These are phyloP conservation scores for Globisporangium carolinianum DNA, from an alignment of 352 stramenopile species.

Conservation along the genomic window DNA sequence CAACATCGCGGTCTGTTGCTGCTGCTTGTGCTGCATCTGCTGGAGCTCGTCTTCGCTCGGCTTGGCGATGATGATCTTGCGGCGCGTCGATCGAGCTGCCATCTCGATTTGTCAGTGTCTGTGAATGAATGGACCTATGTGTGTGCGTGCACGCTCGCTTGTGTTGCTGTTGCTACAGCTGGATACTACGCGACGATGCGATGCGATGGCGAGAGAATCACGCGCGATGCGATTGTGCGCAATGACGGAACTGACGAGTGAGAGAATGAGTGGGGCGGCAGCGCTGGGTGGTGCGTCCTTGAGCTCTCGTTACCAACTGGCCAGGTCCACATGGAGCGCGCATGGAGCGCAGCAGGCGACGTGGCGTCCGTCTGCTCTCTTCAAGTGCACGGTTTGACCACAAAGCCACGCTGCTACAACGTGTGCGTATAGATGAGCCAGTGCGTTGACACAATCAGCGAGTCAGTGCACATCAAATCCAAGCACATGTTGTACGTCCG, in stretches of 20 bases:
- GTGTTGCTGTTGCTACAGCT: slow-evolving; percentile 2
- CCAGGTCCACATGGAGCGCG: too few relatives aligned
- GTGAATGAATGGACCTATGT: neutral
- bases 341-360: too few relatives aligned
- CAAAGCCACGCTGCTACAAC: too few relatives aligned
- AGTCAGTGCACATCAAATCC: too few relatives aligned
- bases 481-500: too few relatives aligned
- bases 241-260: too few relatives aligned
- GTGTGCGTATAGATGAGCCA: too few relatives aligned
- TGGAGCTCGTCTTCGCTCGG: slow-evolving; percentile 11
- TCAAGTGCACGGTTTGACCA: too few relatives aligned
- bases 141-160: neutral
- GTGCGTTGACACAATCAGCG: too few relatives aligned
- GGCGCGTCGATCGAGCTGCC: slow-evolving; percentile 11
- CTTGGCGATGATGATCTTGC: slow-evolving; percentile 14
- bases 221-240: neutral
- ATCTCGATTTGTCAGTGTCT: neutral
- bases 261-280: neutral
- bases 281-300: neutral
- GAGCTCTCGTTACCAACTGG: neutral
- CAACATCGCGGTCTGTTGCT: slow-evolving; percentile 27
- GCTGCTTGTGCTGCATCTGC: slow-evolving; percentile 10
- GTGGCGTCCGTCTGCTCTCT: too few relatives aligned
- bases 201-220: neutral
- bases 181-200: neutral